Evolutionary conservation across 2,329 filamentous ascomycete species (phyloP), one percentile per base, ranked within the genome.

Genomic region (Diaporthe citrichinensis): DNA sequence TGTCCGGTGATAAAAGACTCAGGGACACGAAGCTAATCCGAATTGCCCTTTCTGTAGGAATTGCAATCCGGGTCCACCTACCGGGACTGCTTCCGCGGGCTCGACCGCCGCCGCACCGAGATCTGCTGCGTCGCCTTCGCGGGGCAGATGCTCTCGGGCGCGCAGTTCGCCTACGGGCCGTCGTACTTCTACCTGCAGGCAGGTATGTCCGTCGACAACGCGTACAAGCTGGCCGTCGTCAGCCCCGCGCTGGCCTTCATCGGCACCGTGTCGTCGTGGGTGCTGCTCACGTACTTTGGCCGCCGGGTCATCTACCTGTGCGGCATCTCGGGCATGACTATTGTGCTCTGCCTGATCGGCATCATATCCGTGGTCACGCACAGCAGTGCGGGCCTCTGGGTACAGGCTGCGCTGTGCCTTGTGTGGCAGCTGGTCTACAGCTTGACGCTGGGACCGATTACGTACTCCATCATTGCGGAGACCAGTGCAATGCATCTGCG

Each of bases 401-500:
- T 82, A 0, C 84, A 84, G 0, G 87, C 86, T 0, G 82, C 82
- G 1, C 80, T 89, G 61, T 82, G 87, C 6, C 79, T 89, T 6
- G 80, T 87, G 58, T 88, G 84, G 80, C 85, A 85, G 0, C 84
- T 87, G 74, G 78, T 84, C 20, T 89, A 88, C 80, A 86, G 85
- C 77, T 79, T 85, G 61, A 88, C 87, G 0, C 81, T 88, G 17
- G 88, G 87, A 0, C 87, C 87, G 3, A 82, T 87, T 15, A 84
- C 85, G 14, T 89, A 87, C 77, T 83, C 84, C 44, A 83, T 89
- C 78, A 89, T 87, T 6, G 82, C 87, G 0, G 87, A 89, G 76
- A 86, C 84, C 4, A 87, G 86, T 0, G 87, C 87, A 0, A 84
- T 85, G 6, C 84, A 86, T 10, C 84, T 89, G 7, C 83, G 86